phyloP scores from a whole-genome alignment of 202 grass and related monocot genomes.

The Schoenoplectus triqueter region DNA sequence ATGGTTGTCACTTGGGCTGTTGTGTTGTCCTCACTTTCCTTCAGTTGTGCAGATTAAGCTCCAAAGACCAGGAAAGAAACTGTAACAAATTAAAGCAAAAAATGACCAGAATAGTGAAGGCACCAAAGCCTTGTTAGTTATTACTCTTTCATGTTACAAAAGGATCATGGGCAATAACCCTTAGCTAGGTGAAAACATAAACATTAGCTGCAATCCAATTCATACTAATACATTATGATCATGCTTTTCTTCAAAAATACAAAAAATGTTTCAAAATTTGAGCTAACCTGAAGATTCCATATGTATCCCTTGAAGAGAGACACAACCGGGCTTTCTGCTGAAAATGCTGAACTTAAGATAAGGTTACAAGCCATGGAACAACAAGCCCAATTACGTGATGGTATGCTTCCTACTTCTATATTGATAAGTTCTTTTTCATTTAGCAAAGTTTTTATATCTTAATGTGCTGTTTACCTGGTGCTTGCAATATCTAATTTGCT shows the following conservation, averaged over 20 bases:
- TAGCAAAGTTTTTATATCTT: conserved; percentile 1
- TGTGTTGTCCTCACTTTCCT: not conserved
- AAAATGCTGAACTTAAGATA: conserved; percentile 99
- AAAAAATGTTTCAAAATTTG: conserved; percentile 12
- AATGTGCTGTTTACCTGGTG: conserved; percentile 10
- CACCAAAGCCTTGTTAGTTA: not conserved
- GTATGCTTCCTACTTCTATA: conserved; percentile 53
- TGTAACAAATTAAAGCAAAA: not conserved
- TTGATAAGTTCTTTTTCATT: conserved; percentile 43
- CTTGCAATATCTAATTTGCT: conserved; percentile 24
- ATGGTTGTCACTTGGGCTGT: not conserved
- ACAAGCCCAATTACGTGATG: conserved; percentile 90
- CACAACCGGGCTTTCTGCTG: conserved; percentile 92
- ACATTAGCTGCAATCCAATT: too few relatives aligned
- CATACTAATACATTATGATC: not conserved
- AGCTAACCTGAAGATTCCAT: conserved; percentile 21
- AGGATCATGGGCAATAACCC: not conserved
- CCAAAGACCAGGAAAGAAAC: conserved; percentile 7
- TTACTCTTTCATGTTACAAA: not conserved
- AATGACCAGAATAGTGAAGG: not conserved
- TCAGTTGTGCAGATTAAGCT: not conserved
- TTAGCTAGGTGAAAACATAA: not conserved
- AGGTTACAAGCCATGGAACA: conserved; percentile 98
- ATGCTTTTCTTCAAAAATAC: not conserved
- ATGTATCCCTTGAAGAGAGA: conserved; percentile 75